These are phyloP conservation scores for Arthroderma sp. DNA, from an alignment of 2,329 filamentous ascomycete genomes.

Conservation along the genomic window DNA sequence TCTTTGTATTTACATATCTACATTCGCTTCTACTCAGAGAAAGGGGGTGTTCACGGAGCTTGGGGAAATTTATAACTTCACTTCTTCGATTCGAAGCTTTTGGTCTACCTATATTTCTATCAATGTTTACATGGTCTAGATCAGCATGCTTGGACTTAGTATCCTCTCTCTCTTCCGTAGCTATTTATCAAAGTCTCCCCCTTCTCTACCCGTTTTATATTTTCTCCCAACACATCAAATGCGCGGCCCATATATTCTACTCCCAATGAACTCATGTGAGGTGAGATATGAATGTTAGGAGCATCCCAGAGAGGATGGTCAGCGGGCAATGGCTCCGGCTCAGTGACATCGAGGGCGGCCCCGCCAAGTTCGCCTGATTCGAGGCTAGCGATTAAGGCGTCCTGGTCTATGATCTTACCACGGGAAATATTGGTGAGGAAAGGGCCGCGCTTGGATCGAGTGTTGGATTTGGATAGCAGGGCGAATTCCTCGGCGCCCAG, in stretches of 20 bases:
- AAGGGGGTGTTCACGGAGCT: background rate
- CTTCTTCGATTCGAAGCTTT: no score
- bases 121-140: no score
- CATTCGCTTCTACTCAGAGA: background rate
- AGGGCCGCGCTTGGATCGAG: constrained; percentile 29
- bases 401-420: constrained; percentile 48
- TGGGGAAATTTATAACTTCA: background rate
- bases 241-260: constrained; percentile 43
- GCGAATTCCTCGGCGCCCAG: constrained; percentile 43
- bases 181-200: constrained; percentile 48
- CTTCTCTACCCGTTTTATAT: constrained; percentile 40
- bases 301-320: constrained; percentile 57
- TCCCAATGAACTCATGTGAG: constrained; percentile 48
- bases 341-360: constrained; percentile 65
- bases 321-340: constrained; percentile 60
- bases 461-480: constrained; percentile 31
- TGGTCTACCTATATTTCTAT: no score
- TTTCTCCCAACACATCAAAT: constrained; percentile 45
- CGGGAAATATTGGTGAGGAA: constrained; percentile 62
- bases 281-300: constrained; percentile 56
- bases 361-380: constrained; percentile 43
- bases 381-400: constrained; percentile 50
- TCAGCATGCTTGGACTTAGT: constrained; percentile 28
- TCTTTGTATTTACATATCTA: background rate
- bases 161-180: constrained; percentile 47